Conservation (phyloP, 2,329 filamentous ascomycete genomes). For the Mycocentrospora acerina region DNA sequence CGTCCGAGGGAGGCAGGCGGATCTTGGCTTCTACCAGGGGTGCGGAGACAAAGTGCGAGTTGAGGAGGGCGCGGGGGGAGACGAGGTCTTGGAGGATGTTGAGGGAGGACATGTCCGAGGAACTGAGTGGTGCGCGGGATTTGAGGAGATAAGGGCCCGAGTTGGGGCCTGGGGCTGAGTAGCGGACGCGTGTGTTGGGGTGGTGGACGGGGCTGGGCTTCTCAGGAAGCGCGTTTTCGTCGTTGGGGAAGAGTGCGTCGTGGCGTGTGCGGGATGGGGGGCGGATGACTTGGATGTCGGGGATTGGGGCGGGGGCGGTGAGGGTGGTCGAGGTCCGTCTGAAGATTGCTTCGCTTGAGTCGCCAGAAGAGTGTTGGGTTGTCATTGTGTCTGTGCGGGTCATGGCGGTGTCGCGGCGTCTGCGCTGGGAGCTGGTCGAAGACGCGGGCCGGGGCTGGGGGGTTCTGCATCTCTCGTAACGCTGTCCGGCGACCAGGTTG, state of each 20-base stretch:
- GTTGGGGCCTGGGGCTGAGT: constrained; percentile 21
- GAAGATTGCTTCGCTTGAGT: constrained; percentile 25
- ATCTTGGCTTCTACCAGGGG: constrained; percentile 43
- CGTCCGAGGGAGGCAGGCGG: constrained; percentile 35
- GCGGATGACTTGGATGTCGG: constrained; percentile 23
- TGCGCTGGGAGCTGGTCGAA: constrained; percentile 29
- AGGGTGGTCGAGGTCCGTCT: constrained; percentile 16
- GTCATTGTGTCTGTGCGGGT: constrained; percentile 19
- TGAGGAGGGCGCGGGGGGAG: constrained; percentile 34
- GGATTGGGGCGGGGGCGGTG: constrained; percentile 6
- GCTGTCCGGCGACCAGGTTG: constrained; percentile 23
- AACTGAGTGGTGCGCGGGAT: constrained; percentile 29
- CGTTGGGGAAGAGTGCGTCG: constrained; percentile 3
- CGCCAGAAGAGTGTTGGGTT: constrained; percentile 24
- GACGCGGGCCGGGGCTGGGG: constrained; percentile 31
- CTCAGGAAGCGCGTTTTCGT: constrained; percentile 21
- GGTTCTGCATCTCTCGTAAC: constrained; percentile 35
- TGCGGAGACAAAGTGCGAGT: constrained; percentile 40
- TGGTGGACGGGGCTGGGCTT: constrained; percentile 15
- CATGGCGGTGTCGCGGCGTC: constrained; percentile 32
- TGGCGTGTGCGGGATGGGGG: constrained; percentile 3
- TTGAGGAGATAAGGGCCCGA: constrained; percentile 16
- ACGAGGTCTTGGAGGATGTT: constrained; percentile 44
- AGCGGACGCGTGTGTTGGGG: constrained; percentile 11
- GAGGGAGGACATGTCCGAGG: constrained; percentile 42